Evolutionary conservation across 768 basidiomycete species (phyloP).

Genomic region (Filobasidium floriforme): DNA sequence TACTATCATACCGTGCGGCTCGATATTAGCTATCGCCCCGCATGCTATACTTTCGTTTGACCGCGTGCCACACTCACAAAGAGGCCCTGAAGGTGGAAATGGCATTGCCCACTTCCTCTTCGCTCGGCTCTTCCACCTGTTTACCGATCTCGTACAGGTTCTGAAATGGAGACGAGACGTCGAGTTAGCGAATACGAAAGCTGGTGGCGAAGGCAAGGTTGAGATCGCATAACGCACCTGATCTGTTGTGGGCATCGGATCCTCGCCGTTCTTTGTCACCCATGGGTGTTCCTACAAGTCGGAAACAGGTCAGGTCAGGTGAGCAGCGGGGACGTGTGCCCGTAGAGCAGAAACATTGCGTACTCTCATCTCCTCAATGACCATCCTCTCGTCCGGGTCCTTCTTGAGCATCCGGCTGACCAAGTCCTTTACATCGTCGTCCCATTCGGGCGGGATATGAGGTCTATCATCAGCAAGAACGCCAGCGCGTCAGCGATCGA

Average conservation of each 20-base stretch:
- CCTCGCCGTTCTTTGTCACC: slow-evolving; percentile 35
- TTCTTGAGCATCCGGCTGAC: slow-evolving; percentile 36
- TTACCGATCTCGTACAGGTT: slow-evolving; percentile 38
- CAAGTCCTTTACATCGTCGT: slow-evolving; percentile 31
- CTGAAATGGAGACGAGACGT: neutral
- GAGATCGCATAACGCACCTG: slow-evolving; percentile 19
- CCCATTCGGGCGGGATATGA: slow-evolving; percentile 38
- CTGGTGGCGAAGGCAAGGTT: neutral
- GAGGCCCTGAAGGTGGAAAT: slow-evolving; percentile 34
- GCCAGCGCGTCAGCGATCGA: neutral
- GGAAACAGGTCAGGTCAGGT: neutral
- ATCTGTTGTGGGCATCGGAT: slow-evolving; percentile 38
- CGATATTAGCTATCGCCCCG: neutral
- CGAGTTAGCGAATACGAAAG: neutral
- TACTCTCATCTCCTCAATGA: slow-evolving; percentile 36
- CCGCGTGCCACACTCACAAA: slow-evolving; percentile 45
- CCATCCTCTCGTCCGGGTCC: slow-evolving; percentile 34
- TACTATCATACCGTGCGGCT: too few relatives aligned
- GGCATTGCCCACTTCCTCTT: slow-evolving; percentile 41
- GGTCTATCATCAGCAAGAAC: slow-evolving; percentile 26
- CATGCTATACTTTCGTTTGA: too few relatives aligned
- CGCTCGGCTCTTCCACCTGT: slow-evolving; percentile 43
- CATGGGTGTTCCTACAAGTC: slow-evolving; percentile 38
- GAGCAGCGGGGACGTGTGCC: too few relatives aligned
- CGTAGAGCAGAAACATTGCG: too few relatives aligned